phyloP scores from a whole-genome alignment of 805 yeast genomes.

The Sporopachydermia lactativora region DNA sequence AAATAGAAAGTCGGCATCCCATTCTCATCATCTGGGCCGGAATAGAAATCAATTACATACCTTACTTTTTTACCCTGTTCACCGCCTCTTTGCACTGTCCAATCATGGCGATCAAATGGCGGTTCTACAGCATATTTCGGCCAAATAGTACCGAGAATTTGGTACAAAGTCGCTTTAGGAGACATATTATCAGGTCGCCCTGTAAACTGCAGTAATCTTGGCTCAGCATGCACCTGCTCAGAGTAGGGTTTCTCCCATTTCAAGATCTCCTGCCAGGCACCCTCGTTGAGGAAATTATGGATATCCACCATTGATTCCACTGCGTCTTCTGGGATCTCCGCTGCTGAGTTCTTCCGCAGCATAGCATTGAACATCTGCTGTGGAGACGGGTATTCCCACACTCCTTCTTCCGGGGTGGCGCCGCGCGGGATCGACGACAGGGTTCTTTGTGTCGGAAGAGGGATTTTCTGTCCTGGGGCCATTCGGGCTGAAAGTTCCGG shows the following conservation, averaged over 20 bases:
- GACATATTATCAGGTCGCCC: constrained; percentile 83
- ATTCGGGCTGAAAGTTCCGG: constrained; percentile 57
- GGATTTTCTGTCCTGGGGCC: constrained; percentile 69
- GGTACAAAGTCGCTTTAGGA: constrained; percentile 70
- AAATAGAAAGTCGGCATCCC: constrained; percentile 86
- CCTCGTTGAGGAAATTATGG: constrained; percentile 91
- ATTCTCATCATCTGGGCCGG: constrained; percentile 79
- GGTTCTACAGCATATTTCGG: constrained; percentile 70
- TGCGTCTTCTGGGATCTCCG: constrained; percentile 80
- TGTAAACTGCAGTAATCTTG: constrained; percentile 72
- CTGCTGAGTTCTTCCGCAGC: constrained; percentile 80
- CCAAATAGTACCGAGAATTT: constrained; percentile 49
- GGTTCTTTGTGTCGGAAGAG: constrained; percentile 73
- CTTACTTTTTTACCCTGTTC: constrained; percentile 57
- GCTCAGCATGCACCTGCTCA: constrained; percentile 36
- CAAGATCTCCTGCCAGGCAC: constrained; percentile 91
- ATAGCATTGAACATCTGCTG: constrained; percentile 98
- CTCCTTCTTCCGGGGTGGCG: constrained; percentile 42
- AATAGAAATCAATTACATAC: constrained; percentile 89
- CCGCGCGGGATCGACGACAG: constrained; percentile 84
- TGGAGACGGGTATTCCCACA: constrained; percentile 98
- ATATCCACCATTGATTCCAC: constrained; percentile 95
- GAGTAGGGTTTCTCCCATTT: constrained; percentile 81
- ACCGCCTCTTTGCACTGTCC: constrained; percentile 55
- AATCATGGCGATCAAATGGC: constrained; percentile 97